Conservation (phyloP, 768 basidiomycete genomes). For the Chlorophyllum brunneum region DNA sequence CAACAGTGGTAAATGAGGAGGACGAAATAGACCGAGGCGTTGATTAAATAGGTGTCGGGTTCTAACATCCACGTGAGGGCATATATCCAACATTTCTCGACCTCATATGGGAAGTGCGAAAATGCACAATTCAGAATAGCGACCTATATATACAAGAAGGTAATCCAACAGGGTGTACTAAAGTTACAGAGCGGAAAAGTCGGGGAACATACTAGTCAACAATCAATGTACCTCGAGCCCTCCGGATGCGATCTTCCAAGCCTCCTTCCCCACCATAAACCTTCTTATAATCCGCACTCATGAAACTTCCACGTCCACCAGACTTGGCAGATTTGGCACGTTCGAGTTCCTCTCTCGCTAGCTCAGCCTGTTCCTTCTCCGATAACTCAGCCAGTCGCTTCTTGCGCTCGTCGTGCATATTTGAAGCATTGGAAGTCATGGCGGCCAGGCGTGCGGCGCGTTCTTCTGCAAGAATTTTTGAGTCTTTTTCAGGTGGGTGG, state of each 20-base stretch:
- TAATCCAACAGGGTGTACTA: constrained; percentile 7
- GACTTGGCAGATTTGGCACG: constrained; percentile 57
- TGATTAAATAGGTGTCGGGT: constrained; percentile 4
- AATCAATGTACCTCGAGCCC: constrained; percentile 70
- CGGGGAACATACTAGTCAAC: constrained; percentile 35
- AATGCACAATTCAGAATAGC: neutral
- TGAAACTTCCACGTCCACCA: constrained; percentile 76
- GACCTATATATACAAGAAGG: constrained; percentile 12
- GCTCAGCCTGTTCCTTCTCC: constrained; percentile 74
- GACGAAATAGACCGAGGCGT: neutral
- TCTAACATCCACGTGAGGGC: constrained; percentile 8
- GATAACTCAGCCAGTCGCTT: constrained; percentile 65
- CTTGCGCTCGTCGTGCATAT: constrained; percentile 64
- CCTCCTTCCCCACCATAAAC: constrained; percentile 79
- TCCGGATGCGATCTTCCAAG: constrained; percentile 71
- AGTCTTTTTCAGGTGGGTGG: constrained; percentile 15
- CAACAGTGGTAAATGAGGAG: neutral
- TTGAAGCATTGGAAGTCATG: constrained; percentile 76
- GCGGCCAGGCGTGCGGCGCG: constrained; percentile 87
- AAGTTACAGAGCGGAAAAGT: neutral
- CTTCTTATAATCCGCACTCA: constrained; percentile 79
- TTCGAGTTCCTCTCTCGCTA: constrained; percentile 60
- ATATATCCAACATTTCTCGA: constrained; percentile 11
- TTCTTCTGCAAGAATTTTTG: constrained; percentile 35
- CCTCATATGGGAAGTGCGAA: neutral